phyloP scores from a whole-genome alignment of 768 basidiomycete genomes.

The Phaeotremella skinneri region DNA sequence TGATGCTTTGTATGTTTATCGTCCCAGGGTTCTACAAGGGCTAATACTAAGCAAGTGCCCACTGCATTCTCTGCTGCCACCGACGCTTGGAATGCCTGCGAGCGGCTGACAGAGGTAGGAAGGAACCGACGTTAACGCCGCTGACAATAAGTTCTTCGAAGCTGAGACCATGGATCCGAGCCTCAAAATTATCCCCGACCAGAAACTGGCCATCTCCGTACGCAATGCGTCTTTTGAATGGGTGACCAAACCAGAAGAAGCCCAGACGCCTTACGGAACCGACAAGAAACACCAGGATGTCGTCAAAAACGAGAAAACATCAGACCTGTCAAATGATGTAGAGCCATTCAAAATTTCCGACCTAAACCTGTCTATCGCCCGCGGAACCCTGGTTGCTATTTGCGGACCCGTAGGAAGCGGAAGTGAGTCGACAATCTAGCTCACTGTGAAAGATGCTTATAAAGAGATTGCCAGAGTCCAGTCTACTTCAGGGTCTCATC shows the following conservation, averaged over 20 bases:
- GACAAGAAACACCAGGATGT: background rate
- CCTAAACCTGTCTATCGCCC: constrained; percentile 63
- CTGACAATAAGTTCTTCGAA: background rate
- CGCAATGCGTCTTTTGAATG: constrained; percentile 2
- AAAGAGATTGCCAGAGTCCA: constrained; percentile 6
- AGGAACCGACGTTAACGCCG: background rate
- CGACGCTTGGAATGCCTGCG: constrained; percentile 4
- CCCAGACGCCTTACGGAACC: background rate
- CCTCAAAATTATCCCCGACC: background rate
- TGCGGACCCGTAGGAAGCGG: constrained; percentile 68
- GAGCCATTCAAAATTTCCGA: constrained; percentile 61
- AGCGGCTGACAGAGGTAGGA: background rate
- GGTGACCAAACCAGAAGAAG: constrained; percentile 3
- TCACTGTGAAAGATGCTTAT: background rate
- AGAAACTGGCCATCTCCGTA: background rate
- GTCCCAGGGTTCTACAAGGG: background rate
- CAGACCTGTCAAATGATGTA: background rate
- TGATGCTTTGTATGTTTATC: constrained; percentile 4
- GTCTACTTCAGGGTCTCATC: constrained; percentile 53
- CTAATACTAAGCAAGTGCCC: background rate
- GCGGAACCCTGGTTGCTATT: constrained; percentile 62
- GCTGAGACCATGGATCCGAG: background rate
- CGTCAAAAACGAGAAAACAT: background rate
- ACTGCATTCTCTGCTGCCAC: constrained; percentile 2
- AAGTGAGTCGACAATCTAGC: constrained; percentile 28